These are phyloP conservation scores for Cudoniella acicularis DNA, from an alignment of 495 filamentous ascomycete species.

Conservation along the genomic window DNA sequence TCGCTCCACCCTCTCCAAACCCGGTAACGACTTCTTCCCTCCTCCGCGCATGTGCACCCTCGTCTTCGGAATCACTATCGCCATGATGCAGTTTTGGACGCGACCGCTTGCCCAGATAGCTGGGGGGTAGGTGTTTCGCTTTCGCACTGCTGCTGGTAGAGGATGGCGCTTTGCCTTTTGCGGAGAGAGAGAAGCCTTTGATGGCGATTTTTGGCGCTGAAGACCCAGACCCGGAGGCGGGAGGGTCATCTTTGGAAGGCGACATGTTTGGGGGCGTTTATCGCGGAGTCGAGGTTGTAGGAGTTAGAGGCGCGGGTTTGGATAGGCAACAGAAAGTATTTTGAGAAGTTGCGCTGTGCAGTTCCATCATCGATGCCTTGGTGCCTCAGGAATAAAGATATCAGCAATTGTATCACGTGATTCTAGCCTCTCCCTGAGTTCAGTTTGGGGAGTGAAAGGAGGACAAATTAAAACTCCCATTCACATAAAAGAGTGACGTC, in stretches of 20 bases:
- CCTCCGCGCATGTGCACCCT: no score
- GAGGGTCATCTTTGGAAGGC: slow-evolving; percentile 17
- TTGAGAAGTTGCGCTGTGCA: neutral
- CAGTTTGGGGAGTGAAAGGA: no score
- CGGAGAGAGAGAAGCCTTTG: slow-evolving; percentile 22
- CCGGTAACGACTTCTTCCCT: slow-evolving; percentile 39
- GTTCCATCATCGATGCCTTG: no score
- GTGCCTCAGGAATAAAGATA: no score
- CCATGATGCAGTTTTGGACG: slow-evolving; percentile 9
- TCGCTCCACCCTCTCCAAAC: slow-evolving; percentile 30
- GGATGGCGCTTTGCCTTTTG: slow-evolving; percentile 7
- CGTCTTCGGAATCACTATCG: slow-evolving; percentile 11
- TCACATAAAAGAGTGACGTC: no score
- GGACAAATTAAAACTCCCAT: no score
- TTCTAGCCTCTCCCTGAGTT: no score
- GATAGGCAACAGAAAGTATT: neutral
- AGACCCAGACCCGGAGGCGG: neutral
- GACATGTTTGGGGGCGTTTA: slow-evolving; percentile 12
- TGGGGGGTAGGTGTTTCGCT: slow-evolving; percentile 10
- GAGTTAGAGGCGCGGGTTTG: neutral
- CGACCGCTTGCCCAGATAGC: slow-evolving; percentile 22
- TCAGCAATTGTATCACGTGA: no score
- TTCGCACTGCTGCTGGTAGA: slow-evolving; percentile 5
- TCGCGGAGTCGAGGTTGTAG: neutral
- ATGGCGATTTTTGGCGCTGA: slow-evolving; percentile 22